Evolutionary conservation across 2,329 filamentous ascomycete species (phyloP).

Genomic region (Venturia aucupariae): DNA sequence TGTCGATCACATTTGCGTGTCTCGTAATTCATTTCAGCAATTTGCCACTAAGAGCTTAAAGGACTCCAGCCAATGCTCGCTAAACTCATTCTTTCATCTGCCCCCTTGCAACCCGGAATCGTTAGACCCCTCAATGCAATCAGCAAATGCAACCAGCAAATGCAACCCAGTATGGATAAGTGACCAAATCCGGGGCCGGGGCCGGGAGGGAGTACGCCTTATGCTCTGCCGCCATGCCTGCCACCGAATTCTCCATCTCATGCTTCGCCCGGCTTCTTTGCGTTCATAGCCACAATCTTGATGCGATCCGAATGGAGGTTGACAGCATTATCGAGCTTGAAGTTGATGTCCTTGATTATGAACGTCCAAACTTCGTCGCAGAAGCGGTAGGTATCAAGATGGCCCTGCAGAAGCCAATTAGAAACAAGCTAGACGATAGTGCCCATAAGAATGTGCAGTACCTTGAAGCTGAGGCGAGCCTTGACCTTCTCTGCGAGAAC

Average conservation of each 20-base stretch:
- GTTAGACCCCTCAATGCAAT: neutral
- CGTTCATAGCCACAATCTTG: slow-evolving; percentile 64
- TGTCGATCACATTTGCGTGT: neutral
- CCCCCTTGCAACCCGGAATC: neutral
- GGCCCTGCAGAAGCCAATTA: slow-evolving; percentile 52
- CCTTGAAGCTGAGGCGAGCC: slow-evolving; percentile 88
- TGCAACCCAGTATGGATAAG: neutral
- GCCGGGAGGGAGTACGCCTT: neutral
- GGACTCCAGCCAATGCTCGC: neutral
- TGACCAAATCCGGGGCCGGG: neutral
- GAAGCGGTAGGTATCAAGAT: slow-evolving; percentile 96
- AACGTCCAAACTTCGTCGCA: slow-evolving; percentile 99
- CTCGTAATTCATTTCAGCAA: too few species aligned
- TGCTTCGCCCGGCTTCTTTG: slow-evolving; percentile 16
- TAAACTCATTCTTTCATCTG: neutral
- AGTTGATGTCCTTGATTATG: slow-evolving; percentile 96
- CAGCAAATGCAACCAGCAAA: neutral
- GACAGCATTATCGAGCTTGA: slow-evolving; percentile 83
- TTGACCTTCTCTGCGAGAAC: slow-evolving; percentile 89
- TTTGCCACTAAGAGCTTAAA: neutral
- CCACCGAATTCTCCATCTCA: neutral
- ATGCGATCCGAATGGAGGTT: slow-evolving; percentile 79
- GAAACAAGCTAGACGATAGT: neutral
- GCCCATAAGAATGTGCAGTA: slow-evolving; percentile 33
- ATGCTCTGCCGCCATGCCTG: neutral